Conservation (phyloP, 176 grass and related monocot genomes). For the Puccinellia tenuiflora region DNA sequence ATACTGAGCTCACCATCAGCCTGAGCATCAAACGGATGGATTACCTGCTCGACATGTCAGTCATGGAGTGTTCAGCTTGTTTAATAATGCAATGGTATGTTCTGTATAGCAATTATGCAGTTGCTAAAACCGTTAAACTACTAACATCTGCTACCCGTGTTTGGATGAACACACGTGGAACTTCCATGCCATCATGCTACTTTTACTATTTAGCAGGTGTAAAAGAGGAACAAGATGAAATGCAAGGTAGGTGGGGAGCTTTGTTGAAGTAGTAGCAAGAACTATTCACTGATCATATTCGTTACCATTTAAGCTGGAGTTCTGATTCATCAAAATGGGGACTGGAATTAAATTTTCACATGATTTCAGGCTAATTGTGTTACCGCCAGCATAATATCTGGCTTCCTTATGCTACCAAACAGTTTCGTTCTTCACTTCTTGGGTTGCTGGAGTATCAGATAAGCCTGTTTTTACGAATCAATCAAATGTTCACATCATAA, state of each 20-base stretch:
- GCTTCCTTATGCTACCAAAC: neutral
- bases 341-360: neutral
- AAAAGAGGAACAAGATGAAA: constrained; percentile 7
- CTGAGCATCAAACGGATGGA: constrained; percentile 91
- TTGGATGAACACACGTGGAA: neutral
- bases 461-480: neutral
- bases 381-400: neutral
- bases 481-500: neutral
- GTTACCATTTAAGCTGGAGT: neutral
- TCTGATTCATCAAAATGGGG: neutral
- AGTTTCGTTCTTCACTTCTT: neutral
- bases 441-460: neutral
- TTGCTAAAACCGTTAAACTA: neutral
- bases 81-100: neutral
- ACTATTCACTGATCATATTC: neutral
- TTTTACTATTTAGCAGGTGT: neutral
- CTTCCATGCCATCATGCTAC: neutral
- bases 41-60: constrained; percentile 48
- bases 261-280: neutral
- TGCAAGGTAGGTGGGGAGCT: constrained; percentile 5
- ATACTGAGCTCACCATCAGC: constrained; percentile 87
- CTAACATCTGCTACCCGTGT: neutral
- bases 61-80: constrained; percentile 3
- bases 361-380: constrained; percentile 1
- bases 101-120: neutral